Evolutionary conservation across 257 asterid genomes (phyloP).

Genomic region (Ajuga chamaepitys): DNA sequence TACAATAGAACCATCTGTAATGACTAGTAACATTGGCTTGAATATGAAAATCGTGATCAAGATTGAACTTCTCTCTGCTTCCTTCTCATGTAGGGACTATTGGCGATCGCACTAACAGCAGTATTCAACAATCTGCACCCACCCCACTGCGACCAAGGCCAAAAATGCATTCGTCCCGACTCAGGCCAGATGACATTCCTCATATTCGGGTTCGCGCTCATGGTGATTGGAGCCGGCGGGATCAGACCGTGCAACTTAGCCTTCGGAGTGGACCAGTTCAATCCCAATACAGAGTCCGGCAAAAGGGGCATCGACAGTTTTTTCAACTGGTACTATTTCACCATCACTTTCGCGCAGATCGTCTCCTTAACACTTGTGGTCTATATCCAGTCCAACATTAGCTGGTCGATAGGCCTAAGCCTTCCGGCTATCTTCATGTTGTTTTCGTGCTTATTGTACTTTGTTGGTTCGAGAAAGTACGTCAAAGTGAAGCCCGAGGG

Average conservation of each 20-base stretch:
- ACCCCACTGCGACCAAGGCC: constrained; percentile 34
- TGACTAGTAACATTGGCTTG: not conserved
- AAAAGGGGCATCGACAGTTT: constrained; percentile 61
- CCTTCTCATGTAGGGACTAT: constrained; percentile 29
- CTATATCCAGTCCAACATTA: constrained; percentile 56
- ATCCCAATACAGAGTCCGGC: constrained; percentile 59
- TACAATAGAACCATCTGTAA: too few species aligned
- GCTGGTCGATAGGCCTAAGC: constrained; percentile 63
- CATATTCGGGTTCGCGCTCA: constrained; percentile 45
- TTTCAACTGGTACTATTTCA: constrained; percentile 83
- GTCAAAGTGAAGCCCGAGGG: constrained; percentile 76
- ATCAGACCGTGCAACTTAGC: constrained; percentile 82
- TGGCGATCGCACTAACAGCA: constrained; percentile 47
- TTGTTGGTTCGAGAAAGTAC: constrained; percentile 43
- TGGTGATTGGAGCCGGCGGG: constrained; percentile 71
- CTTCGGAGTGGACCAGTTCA: constrained; percentile 80
- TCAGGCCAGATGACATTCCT: constrained; percentile 55
- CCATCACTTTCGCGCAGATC: constrained; percentile 57
- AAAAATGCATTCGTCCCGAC: constrained; percentile 41
- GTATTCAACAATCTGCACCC: constrained; percentile 60
- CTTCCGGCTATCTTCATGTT: constrained; percentile 62
- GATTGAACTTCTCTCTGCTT: not conserved
- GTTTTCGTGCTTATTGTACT: constrained; percentile 40
- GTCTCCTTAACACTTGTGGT: constrained; percentile 59
- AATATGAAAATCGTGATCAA: not conserved